phyloP scores from a whole-genome alignment of 805 yeast genomes.

The Saccharomyces paradoxus region DNA sequence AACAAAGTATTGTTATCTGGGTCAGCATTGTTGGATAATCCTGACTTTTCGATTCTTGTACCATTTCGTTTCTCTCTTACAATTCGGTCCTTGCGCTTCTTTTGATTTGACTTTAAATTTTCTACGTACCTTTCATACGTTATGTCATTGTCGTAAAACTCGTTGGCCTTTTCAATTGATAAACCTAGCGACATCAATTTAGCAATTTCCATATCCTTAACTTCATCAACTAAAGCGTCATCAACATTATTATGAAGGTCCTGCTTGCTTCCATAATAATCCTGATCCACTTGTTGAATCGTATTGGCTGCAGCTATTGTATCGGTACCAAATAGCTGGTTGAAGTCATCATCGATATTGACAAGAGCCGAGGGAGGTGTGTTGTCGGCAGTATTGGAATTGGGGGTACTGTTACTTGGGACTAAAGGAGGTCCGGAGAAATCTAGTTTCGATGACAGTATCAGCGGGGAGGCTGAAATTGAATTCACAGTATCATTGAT shows the following conservation, averaged over 20 bases:
- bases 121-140: slow-evolving; percentile 14
- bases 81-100: background rate
- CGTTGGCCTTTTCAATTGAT: slow-evolving; percentile 17
- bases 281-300: background rate
- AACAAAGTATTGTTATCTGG: slow-evolving; percentile 9
- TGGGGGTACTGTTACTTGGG: background rate
- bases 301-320: background rate
- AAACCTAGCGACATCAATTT: slow-evolving; percentile 28
- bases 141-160: slow-evolving; percentile 18
- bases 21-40: slow-evolving; percentile 3
- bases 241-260: slow-evolving; percentile 1
- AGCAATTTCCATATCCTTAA: slow-evolving; percentile 30
- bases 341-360: slow-evolving; percentile 14
- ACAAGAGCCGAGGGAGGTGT: background rate
- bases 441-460: background rate
- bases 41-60: background rate
- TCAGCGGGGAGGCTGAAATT: background rate
- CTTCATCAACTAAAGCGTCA: slow-evolving; percentile 23
- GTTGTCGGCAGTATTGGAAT: background rate
- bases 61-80: background rate
- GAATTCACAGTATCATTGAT: background rate
- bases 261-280: background rate
- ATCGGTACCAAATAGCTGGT: slow-evolving; percentile 13
- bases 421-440: background rate
- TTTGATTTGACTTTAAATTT: background rate